phyloP scores from a whole-genome alignment of 1,139 yeast species.

The Yamadazyma kanchanaburiensis region DNA sequence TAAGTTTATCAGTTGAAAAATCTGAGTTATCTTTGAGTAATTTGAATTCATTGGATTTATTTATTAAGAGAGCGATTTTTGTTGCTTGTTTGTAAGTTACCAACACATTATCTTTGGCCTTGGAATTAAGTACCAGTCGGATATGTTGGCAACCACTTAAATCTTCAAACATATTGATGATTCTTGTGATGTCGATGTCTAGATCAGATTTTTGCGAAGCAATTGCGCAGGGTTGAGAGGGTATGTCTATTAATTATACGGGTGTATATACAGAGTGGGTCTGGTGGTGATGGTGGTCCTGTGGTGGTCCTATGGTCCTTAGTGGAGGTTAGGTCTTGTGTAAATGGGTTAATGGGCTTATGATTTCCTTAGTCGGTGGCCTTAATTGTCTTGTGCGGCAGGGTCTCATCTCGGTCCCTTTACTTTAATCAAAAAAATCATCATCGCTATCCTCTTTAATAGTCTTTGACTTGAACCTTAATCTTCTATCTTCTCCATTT shows the following conservation, averaged over 20 bases:
- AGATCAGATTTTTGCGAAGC: conserved; percentile 3
- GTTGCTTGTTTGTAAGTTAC: conserved; percentile 60
- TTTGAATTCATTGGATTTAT: conserved; percentile 18
- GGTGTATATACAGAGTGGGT: no score
- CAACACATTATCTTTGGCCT: conserved; percentile 53
- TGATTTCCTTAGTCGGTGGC: no score
- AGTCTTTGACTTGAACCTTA: conserved; percentile 56
- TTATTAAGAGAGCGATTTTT: conserved; percentile 37
- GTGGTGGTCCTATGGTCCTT: no score
- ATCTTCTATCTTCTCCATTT: conserved; percentile 44
- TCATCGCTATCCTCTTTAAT: conserved; percentile 32
- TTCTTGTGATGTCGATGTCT: neutral
- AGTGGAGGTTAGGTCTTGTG: no score
- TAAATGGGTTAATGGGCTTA: no score
- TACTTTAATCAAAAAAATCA: conserved; percentile 39
- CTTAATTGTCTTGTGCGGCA: no score
- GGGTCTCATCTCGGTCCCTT: no score
- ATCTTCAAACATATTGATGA: conserved; percentile 14
- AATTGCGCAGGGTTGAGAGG: no score
- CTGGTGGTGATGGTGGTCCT: no score
- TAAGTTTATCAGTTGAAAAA: conserved; percentile 28
- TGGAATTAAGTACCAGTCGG: conserved; percentile 48
- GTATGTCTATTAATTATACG: no score
- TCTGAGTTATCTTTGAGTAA: conserved; percentile 30
- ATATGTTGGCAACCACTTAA: conserved; percentile 52